Evolutionary conservation across 2,329 filamentous ascomycete species (phyloP), one percentile per base, ranked within the genome.

Genomic region (Xylariales sp.): DNA sequence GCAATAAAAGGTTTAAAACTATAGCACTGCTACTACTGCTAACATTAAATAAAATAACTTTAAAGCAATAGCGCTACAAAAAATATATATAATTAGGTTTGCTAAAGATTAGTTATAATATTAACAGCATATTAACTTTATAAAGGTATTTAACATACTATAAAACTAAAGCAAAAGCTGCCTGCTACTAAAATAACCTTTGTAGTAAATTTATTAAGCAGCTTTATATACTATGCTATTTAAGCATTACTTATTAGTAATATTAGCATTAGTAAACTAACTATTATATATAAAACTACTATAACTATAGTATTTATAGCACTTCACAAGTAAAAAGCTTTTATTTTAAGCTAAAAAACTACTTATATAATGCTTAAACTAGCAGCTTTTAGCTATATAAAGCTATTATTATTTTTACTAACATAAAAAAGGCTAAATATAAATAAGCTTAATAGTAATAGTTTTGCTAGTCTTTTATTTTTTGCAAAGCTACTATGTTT

Each of bases 71-170:
- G n/a, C n/a, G n/a, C n/a, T n/a, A n/a, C n/a, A n/a, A n/a, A n/a
- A n/a, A n/a, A n/a, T n/a, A n/a, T n/a, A n/a, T n/a, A n/a, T n/a
- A n/a, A n/a, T n/a, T n/a, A n/a, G n/a, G n/a, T n/a, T n/a, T n/a
- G n/a, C n/a, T n/a, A n/a, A n/a, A n/a, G n/a, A 16, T 64, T 39
- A n/a, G 59, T 23, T 64, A 64, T 59, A 53, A 64, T 64, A 54
- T 64, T 49, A 64, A 64, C 6, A 23, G 23, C 1, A 5, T 58
- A 28, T 54, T 58, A 64, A 58, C n/a, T 46, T 53, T 58, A 46
- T 64, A 53, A 36, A 36, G 28, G 16, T 64, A 59, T 62, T 45
- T 43, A 43, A 7, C 16, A 10, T 43, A 52, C 16, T 53, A 28
- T 54, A 45, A 52, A 50, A 50, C 4, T 5, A n/a, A 63, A 50